Conservation (phyloP, 257 asterid species). For the Lavandula angustifolia region DNA sequence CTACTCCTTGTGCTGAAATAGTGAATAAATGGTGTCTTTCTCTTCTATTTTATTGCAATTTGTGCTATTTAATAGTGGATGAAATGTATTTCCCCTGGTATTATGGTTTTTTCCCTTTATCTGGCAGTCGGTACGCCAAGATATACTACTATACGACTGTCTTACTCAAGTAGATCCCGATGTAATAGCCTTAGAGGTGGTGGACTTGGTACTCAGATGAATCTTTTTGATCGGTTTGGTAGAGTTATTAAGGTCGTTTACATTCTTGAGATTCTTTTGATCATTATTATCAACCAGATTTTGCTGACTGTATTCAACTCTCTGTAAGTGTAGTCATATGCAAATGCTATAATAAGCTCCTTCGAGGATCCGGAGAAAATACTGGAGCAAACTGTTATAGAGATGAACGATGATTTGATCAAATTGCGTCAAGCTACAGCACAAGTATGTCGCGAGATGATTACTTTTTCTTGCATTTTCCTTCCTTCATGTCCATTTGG, state of each 20-base stretch:
- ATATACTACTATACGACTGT: slow-evolving; percentile 49
- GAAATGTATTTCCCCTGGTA: background rate
- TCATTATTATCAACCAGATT: slow-evolving; percentile 18
- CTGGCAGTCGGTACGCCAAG: slow-evolving; percentile 62
- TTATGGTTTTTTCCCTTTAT: slow-evolving; percentile 16
- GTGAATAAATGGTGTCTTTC: background rate
- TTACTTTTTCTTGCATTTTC: slow-evolving; percentile 13
- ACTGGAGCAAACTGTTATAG: slow-evolving; percentile 88
- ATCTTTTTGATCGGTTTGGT: slow-evolving; percentile 90
- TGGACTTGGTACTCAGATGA: slow-evolving; percentile 75
- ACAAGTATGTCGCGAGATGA: slow-evolving; percentile 55
- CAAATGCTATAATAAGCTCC: slow-evolving; percentile 80
- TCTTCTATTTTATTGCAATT: background rate
- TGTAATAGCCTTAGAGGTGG: slow-evolving; percentile 61
- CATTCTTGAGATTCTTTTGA: slow-evolving; percentile 23
- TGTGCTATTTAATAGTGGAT: slow-evolving; percentile 9
- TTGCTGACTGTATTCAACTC: slow-evolving; percentile 23
- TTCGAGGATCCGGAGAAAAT: slow-evolving; percentile 98
- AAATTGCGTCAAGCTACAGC: slow-evolving; percentile 99
- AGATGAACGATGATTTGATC: slow-evolving; percentile 88
- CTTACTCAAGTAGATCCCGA: slow-evolving; percentile 49
- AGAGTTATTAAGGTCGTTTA: slow-evolving; percentile 86
- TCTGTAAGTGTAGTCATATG: slow-evolving; percentile 64
- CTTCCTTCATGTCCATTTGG: background rate
- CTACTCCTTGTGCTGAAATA: slow-evolving; percentile 13